Conservation (phyloP, 2,329 filamentous ascomycete species). For the Mollisiaceae sp. region DNA sequence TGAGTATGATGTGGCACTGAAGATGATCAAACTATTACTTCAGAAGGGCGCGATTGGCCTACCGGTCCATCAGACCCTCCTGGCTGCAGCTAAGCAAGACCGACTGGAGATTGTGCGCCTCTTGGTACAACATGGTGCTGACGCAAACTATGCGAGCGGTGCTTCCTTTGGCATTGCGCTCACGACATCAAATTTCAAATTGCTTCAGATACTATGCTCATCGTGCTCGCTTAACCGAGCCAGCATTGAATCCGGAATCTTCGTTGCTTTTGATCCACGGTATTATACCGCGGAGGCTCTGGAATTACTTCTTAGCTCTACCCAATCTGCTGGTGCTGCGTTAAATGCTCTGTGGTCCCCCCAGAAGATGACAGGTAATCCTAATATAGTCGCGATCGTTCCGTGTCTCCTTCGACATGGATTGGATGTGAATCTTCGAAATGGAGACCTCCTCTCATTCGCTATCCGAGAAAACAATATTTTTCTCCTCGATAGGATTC, state of each 20-base stretch:
- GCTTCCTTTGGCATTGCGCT: constrained; percentile 11
- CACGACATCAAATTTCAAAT: constrained; percentile 7
- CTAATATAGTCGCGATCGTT: constrained; percentile 12
- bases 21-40: constrained; percentile 20
- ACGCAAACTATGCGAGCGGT: constrained; percentile 14
- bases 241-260: constrained; percentile 2
- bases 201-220: constrained; percentile 17
- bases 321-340: neutral
- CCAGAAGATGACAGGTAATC: constrained; percentile 16
- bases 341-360: constrained; percentile 15
- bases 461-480: constrained; percentile 17
- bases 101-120: constrained; percentile 13
- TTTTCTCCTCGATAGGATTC: constrained; percentile 14
- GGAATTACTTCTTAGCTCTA: constrained; percentile 16
- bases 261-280: constrained; percentile 15
- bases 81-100: constrained; percentile 1
- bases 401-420: constrained; percentile 14
- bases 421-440: constrained; percentile 14
- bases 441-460: constrained; percentile 15
- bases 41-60: constrained; percentile 11
- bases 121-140: constrained; percentile 15
- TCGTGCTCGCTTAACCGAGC: constrained; percentile 4
- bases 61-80: constrained; percentile 17
- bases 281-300: constrained; percentile 12
- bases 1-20: constrained; percentile 14